These are phyloP conservation scores for Aspergillus ellipticus DNA, from an alignment of 495 filamentous ascomycete genomes.

Conservation along the genomic window DNA sequence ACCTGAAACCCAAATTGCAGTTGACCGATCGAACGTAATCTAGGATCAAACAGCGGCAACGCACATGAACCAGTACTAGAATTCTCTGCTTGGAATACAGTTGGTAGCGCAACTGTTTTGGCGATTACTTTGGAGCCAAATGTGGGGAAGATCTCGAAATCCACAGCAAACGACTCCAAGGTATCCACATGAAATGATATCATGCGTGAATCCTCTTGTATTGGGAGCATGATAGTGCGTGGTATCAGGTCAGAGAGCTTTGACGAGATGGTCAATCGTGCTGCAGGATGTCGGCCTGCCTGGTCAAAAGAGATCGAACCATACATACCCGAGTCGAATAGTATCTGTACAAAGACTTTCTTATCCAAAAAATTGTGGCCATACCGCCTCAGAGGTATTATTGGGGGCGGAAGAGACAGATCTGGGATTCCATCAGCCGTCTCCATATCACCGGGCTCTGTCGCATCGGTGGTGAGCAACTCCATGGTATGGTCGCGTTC, in stretches of 20 bases:
- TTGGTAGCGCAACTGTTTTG: conserved; percentile 85
- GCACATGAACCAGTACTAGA: conserved; percentile 78
- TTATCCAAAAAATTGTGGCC: conserved; percentile 98
- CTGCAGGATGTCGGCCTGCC: conserved; percentile 90
- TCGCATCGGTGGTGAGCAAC: conserved; percentile 41
- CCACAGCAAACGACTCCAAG: conserved; percentile 84
- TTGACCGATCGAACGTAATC: conserved; percentile 89
- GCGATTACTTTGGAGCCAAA: conserved; percentile 97
- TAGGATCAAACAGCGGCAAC: conserved; percentile 86
- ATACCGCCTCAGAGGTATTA: conserved; percentile 90
- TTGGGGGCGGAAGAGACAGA: conserved; percentile 89
- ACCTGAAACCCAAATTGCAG: conserved; percentile 92
- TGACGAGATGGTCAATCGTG: conserved; percentile 91
- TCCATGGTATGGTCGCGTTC: conserved; percentile 28
- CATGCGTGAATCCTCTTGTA: conserved; percentile 88
- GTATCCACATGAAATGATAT: conserved; percentile 96
- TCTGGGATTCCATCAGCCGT: conserved; percentile 86
- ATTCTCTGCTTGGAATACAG: conserved; percentile 68
- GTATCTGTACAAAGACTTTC: conserved; percentile 89
- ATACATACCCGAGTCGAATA: conserved; percentile 66
- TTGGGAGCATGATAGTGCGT: conserved; percentile 87
- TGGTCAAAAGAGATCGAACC: conserved; percentile 88
- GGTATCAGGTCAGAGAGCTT: conserved; percentile 95
- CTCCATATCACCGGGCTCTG: conserved; percentile 61
- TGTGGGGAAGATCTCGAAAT: conserved; percentile 96